Percentiles rank a stretch among this genome's conserved stretches.
Conservation (phyloP, 257 asterid species). For the Nicotiana tomentosiformis region DNA sequence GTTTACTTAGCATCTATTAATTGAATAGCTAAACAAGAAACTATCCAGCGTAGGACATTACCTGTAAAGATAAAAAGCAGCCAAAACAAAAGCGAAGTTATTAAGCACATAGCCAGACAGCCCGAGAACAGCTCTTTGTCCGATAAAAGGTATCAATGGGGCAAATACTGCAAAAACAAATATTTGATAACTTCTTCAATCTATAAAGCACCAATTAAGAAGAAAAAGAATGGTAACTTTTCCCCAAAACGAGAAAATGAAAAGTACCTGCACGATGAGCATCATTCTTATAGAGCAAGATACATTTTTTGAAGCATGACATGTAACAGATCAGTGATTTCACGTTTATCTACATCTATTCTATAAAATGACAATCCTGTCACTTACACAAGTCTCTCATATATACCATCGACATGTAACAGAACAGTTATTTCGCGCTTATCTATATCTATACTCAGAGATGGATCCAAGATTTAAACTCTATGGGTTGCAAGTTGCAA, state of each 20-base stretch:
- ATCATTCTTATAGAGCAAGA: background rate
- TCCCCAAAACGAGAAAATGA: background rate
- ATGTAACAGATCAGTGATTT: background rate
- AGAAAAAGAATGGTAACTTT: background rate
- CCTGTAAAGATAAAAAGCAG: slow-evolving; percentile 69
- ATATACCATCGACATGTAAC: background rate
- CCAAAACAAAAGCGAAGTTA: slow-evolving; percentile 59
- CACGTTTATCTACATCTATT: background rate
- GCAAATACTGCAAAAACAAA: slow-evolving; percentile 58
- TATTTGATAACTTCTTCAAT: background rate
- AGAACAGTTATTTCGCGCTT: background rate
- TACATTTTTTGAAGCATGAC: background rate
- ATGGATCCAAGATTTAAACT: no score
- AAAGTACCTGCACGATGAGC: background rate
- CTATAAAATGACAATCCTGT: background rate
- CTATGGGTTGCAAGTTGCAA: no score
- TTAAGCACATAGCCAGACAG: slow-evolving; percentile 77
- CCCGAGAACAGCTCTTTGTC: slow-evolving; percentile 82
- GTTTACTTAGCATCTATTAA: no score
- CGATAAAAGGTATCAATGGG: slow-evolving; percentile 74
- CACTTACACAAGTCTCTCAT: background rate
- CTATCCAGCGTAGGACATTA: slow-evolving; percentile 22
- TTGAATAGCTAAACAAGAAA: background rate
- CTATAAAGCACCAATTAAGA: background rate
- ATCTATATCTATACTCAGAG: background rate